These are phyloP conservation scores for Pseudohyphozyma bogoriensis DNA, from an alignment of 768 basidiomycete genomes.

Conservation along the genomic window DNA sequence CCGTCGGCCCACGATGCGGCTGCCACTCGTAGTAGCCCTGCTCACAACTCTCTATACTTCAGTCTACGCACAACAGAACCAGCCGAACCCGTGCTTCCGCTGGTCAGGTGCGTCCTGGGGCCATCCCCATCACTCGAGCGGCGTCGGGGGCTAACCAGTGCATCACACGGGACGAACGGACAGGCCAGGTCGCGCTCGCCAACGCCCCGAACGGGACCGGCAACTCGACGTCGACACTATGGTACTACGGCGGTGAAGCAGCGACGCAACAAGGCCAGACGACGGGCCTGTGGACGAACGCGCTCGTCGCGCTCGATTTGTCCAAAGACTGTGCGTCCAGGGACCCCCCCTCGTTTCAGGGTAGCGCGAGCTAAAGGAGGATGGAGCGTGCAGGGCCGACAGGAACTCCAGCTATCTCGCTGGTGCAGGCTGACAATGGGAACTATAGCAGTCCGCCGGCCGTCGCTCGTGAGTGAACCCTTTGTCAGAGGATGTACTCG, in stretches of 20 bases:
- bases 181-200: background rate
- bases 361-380: no score
- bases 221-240: conserved; percentile 1
- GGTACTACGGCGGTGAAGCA: conserved; percentile 16
- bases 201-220: background rate
- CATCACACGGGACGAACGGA: background rate
- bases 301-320: conserved; percentile 13
- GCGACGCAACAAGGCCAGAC: background rate
- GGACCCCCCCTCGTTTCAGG: background rate
- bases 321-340: background rate
- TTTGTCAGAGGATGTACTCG: no score
- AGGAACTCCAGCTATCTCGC: conserved; percentile 8
- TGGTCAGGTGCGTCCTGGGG: no score
- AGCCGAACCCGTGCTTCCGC: no score
- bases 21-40: no score
- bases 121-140: no score
- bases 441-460: conserved; percentile 20
- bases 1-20: no score
- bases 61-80: no score
- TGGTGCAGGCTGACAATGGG: conserved; percentile 11
- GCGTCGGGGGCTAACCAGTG: no score
- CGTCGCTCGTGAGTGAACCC: conserved; percentile 20
- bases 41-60: no score
- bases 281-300: conserved; percentile 18
- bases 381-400: background rate